Evolutionary conservation across 202 grass and related monocot genomes (phyloP).

Genomic region (Elaeis oleifera): DNA sequence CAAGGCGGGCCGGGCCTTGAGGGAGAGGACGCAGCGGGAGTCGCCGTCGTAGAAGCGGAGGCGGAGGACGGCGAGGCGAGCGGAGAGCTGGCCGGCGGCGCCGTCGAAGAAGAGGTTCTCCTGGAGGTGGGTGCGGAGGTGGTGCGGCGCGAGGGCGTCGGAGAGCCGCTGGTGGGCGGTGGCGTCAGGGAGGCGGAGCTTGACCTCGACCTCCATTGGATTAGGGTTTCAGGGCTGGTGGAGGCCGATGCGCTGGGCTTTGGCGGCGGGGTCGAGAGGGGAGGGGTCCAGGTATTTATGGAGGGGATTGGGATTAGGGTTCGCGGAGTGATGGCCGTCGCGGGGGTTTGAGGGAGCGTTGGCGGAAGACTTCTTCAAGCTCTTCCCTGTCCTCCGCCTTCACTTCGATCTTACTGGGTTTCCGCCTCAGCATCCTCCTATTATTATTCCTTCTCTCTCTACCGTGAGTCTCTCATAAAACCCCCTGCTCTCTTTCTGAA

Average conservation of each 20-base stretch:
- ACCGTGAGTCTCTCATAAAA: too few species aligned
- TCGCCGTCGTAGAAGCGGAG: conserved; percentile 54
- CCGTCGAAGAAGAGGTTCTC: conserved; percentile 76
- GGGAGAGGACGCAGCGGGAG: conserved; percentile 50
- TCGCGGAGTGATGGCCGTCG: conserved; percentile 7
- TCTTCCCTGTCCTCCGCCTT: conserved; percentile 52
- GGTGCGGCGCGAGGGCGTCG: conserved; percentile 40
- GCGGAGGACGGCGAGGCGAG: conserved; percentile 53
- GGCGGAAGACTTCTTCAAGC: conserved; percentile 38
- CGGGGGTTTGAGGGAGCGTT: conserved; percentile 16
- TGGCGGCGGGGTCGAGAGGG: conserved; percentile 40
- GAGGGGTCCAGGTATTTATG: conserved; percentile 52
- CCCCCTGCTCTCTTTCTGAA: too few species aligned
- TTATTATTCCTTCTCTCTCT: not conserved
- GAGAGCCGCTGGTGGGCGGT: conserved; percentile 56
- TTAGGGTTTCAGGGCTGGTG: conserved; percentile 8
- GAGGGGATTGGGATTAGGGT: conserved; percentile 32
- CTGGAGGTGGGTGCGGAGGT: conserved; percentile 57
- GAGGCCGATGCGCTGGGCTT: conserved; percentile 67
- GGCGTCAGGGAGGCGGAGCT: conserved; percentile 63
- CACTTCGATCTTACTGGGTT: conserved; percentile 62
- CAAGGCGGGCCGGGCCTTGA: conserved; percentile 54
- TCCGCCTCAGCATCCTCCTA: conserved; percentile 43
- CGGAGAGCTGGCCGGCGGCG: conserved; percentile 42
- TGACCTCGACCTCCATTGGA: conserved; percentile 65